Evolutionary conservation across 2,329 filamentous ascomycete genomes (phyloP), one percentile per base, ranked within the genome.

Genomic region (Sphaerulina musiva): DNA sequence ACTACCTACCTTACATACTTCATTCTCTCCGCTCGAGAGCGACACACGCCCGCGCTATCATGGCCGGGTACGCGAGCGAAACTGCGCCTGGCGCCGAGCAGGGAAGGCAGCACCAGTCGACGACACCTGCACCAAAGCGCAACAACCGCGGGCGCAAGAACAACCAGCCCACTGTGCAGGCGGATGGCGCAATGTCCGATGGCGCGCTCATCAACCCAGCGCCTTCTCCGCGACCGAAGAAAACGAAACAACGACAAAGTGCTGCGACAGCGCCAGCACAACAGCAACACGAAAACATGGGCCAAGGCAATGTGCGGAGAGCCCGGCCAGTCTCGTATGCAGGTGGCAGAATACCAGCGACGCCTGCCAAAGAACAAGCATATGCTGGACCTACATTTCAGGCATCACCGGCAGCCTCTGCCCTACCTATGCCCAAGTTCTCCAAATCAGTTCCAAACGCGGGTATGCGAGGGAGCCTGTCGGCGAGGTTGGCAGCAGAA

Each of bases 331-430:
- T 63, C 45, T 72, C 59, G 77, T 64, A 51, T 66, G 71, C 78
- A 32, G 51, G 51, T 71, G 46, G 71, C 71, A 31, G 72, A 46
- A 63, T 68, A 50, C 67, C 70, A 39, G 66, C 68, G 44, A 72
- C 72, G 6, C 74, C 76, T 34, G 66, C 69, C 45, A 76, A 82
- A 56, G 66, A 69, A 57, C 67, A 70, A 57, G 84, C 86, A 44
- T 98, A 95, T 72, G 93, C 93, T 39, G 93, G 92, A 11, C 87
- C 92, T 34, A 95, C 90, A 4, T 98, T 97, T 70, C 91, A 96
- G 71, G 88, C 90, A 40, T 97, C 93, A 7, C 93, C 93, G 17
- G 92, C 91, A 1, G 87, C 93, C 0, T 95, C 90, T 7, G 84
- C 89, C 23, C 77, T 98, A 32, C 93, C 93, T 0, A 86, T 96